A percentile compares a stretch with the other conserved stretches of the same genome.
These are phyloP conservation scores for Candida bentonensis DNA, from an alignment of 805 yeast genomes.

Conservation along the genomic window DNA sequence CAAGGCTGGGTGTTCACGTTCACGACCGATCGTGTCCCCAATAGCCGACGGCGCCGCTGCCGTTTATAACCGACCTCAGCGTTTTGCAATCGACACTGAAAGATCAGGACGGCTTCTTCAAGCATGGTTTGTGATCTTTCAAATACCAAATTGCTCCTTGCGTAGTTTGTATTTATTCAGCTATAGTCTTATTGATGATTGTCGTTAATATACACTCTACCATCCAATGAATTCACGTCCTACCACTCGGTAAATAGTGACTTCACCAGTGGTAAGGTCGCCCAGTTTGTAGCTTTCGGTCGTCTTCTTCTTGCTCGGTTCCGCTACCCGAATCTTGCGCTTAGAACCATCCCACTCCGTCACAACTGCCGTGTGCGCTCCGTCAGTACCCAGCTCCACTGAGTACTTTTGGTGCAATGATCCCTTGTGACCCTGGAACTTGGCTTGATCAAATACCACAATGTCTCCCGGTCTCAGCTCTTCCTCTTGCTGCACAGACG, in stretches of 20 bases:
- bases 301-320: slow-evolving; percentile 37
- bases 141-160: not conserved
- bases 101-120: slow-evolving; percentile 1
- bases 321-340: slow-evolving; percentile 24
- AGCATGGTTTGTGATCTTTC: not conserved
- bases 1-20: no score
- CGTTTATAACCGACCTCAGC: not conserved
- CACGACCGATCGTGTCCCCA: slow-evolving; percentile 2
- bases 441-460: slow-evolving; percentile 59
- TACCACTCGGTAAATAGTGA: slow-evolving; percentile 68
- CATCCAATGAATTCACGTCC: slow-evolving; percentile 64
- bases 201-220: slow-evolving; percentile 23
- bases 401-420: slow-evolving; percentile 42
- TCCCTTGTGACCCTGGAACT: slow-evolving; percentile 50
- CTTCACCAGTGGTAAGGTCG: slow-evolving; percentile 65
- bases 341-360: slow-evolving; percentile 63
- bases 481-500: slow-evolving; percentile 37
- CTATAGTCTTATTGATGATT: no score
- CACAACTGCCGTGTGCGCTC: slow-evolving; percentile 47
- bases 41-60: not conserved
- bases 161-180: no score
- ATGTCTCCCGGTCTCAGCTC: slow-evolving; percentile 77
- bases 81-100: not conserved
- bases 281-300: slow-evolving; percentile 50
- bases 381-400: slow-evolving; percentile 43